These are phyloP conservation scores for Graphilbum sp. DNA, from an alignment of 2,329 filamentous ascomycete species.

Conservation along the genomic window DNA sequence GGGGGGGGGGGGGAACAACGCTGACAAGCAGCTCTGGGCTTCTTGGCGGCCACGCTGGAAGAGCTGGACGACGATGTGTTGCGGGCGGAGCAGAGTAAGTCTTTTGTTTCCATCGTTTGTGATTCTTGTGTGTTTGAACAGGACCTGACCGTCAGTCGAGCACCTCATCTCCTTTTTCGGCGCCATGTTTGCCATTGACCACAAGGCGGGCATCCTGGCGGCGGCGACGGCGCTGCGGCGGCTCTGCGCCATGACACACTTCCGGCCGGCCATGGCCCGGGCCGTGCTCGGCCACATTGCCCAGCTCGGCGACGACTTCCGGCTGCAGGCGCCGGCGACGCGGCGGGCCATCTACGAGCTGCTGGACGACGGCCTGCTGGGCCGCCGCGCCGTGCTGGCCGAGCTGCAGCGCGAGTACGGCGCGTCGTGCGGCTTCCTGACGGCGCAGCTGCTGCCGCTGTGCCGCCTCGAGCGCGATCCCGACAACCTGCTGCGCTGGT, in stretches of 20 bases:
- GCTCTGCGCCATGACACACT: slow-evolving; percentile 32
- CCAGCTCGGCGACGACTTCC: slow-evolving; percentile 39
- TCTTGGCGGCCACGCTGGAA: slow-evolving; percentile 35
- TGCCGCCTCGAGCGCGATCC: slow-evolving; percentile 41
- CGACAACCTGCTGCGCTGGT: slow-evolving; percentile 40
- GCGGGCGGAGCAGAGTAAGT: slow-evolving; percentile 31
- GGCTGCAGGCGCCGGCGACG: slow-evolving; percentile 33
- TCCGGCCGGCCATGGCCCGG: slow-evolving; percentile 29
- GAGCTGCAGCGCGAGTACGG: slow-evolving; percentile 27
- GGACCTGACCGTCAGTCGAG: slow-evolving; percentile 10
- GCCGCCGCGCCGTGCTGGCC: slow-evolving; percentile 12
- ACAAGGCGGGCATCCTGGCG: slow-evolving; percentile 40
- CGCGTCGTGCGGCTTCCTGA: slow-evolving; percentile 28
- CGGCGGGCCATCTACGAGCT: slow-evolving; percentile 35
- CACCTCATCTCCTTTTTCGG: slow-evolving; percentile 33
- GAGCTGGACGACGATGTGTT: slow-evolving; percentile 28
- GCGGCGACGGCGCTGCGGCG: slow-evolving; percentile 34
- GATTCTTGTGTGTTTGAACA: neutral
- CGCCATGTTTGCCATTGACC: slow-evolving; percentile 41
- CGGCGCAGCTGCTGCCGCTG: slow-evolving; percentile 30
- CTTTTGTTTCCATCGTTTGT: neutral
- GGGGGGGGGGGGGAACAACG: neutral
- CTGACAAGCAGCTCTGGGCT: slow-evolving; percentile 29
- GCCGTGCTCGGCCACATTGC: slow-evolving; percentile 32
- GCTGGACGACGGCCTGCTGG: slow-evolving; percentile 22